These are phyloP conservation scores for Quercus bicolor DNA, from an alignment of 306 rosid genomes.

Conservation along the genomic window DNA sequence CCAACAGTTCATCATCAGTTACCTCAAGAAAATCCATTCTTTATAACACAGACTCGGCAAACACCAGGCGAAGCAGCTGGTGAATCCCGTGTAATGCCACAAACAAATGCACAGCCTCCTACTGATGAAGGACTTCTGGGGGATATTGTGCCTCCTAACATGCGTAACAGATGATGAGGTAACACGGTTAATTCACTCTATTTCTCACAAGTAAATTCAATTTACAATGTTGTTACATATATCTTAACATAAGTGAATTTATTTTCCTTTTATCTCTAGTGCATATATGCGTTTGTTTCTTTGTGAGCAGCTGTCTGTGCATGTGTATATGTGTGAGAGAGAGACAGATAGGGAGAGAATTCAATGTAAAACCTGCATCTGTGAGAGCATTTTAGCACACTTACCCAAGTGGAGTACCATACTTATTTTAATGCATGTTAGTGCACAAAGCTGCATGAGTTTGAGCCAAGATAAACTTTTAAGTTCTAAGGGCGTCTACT, in stretches of 20 bases:
- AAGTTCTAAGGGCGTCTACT: neutral
- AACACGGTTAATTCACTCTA: neutral
- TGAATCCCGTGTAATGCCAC: conserved; percentile 17
- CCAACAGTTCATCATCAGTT: conserved; percentile 35
- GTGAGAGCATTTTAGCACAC: neutral
- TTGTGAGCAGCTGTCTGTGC: neutral
- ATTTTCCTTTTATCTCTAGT: neutral
- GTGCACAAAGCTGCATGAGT: neutral
- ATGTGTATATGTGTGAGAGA: neutral
- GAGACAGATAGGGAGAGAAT: neutral
- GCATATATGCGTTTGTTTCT: neutral
- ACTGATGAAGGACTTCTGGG: conserved; percentile 80
- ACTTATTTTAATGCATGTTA: neutral
- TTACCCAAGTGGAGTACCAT: neutral
- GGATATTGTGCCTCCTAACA: conserved; percentile 77
- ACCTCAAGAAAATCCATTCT: conserved; percentile 24
- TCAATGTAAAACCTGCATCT: neutral
- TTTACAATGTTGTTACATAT: neutral
- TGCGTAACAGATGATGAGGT: conserved; percentile 52
- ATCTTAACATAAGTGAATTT: neutral
- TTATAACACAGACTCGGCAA: conserved; percentile 27
- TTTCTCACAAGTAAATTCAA: neutral
- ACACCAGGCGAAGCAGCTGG: conserved; percentile 16
- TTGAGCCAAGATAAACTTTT: neutral
- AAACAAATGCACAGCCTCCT: conserved; percentile 21